Percentiles rank a stretch among this genome's conserved stretches.
These are phyloP conservation scores for Crithidia mellificae DNA, from an alignment of 208 protist species.

Conservation along the genomic window DNA sequence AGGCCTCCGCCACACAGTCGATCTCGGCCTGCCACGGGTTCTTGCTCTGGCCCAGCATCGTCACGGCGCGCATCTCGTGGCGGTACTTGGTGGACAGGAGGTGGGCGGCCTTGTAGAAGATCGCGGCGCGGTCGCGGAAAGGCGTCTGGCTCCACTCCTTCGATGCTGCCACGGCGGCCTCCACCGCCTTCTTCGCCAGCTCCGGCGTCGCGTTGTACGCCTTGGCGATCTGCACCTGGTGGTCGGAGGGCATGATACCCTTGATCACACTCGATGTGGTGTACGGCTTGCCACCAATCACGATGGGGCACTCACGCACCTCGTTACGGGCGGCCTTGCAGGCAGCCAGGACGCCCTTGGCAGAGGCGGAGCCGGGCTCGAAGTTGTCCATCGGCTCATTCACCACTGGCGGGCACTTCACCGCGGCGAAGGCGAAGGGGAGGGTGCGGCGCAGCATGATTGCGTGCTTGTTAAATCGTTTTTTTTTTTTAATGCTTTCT, in stretches of 20 bases:
- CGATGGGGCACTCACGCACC: conserved; percentile 85
- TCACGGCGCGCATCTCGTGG: conserved; percentile 88
- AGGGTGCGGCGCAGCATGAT: conserved; percentile 80
- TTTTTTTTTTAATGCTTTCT: conserved; percentile 4
- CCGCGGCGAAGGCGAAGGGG: conserved; percentile 54
- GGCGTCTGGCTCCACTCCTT: conserved; percentile 76
- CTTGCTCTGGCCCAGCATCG: conserved; percentile 97
- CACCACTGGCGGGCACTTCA: conserved; percentile 65
- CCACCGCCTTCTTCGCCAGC: conserved; percentile 89
- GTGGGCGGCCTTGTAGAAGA: conserved; percentile 95
- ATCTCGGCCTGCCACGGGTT: conserved; percentile 98
- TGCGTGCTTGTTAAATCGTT: background rate
- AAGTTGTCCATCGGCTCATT: conserved; percentile 92
- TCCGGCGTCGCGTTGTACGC: conserved; percentile 87
- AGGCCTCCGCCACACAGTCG: conserved; percentile 93
- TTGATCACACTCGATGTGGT: conserved; percentile 68
- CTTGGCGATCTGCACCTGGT: conserved; percentile 72
- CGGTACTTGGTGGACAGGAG: conserved; percentile 89
- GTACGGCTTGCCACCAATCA: conserved; percentile 90
- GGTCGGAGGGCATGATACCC: conserved; percentile 76
- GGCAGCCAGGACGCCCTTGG: conserved; percentile 61
- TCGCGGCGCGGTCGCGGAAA: conserved; percentile 90
- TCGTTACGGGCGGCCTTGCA: conserved; percentile 58
- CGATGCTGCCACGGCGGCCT: conserved; percentile 77
- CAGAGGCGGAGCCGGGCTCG: conserved; percentile 70